Conservation (phyloP, 2,329 filamentous ascomycete species). For the Ceratocystiopsis sp. region DNA sequence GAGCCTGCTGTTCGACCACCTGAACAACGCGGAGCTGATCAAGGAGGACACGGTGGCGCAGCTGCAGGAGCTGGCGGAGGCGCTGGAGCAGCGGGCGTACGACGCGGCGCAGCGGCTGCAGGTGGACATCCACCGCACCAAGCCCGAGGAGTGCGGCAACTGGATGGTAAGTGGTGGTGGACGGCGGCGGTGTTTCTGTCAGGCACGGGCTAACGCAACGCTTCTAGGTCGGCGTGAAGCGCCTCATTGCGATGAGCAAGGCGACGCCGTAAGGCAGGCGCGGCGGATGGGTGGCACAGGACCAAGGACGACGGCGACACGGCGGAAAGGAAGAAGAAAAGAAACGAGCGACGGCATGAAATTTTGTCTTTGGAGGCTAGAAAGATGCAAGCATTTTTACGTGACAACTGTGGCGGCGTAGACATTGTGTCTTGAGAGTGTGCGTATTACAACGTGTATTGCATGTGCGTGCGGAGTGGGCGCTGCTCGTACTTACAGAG, state of each 20-base stretch:
- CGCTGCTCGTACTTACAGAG: no score
- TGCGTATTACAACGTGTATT: no score
- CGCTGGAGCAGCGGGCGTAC: slow-evolving; percentile 53
- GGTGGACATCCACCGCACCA: slow-evolving; percentile 58
- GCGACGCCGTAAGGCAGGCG: slow-evolving; percentile 26
- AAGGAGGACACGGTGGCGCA: slow-evolving; percentile 60
- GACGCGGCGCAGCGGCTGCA: slow-evolving; percentile 50
- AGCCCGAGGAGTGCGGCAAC: slow-evolving; percentile 64
- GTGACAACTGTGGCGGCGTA: no score
- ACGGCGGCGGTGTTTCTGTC: no score
- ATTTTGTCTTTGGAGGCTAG: no score
- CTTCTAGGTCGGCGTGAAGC: slow-evolving; percentile 6
- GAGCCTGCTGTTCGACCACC: slow-evolving; percentile 84
- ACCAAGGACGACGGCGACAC: no score
- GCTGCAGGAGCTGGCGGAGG: slow-evolving; percentile 45
- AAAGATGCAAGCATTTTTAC: no score
- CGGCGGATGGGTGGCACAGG: no score
- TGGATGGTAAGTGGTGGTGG: slow-evolving; percentile 54
- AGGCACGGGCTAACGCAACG: neutral
- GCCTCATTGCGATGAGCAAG: slow-evolving; percentile 53
- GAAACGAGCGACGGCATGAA: no score
- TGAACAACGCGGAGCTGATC: slow-evolving; percentile 88
- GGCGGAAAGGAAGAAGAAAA: no score
- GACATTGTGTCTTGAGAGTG: no score
- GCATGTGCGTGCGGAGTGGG: no score